Evolutionary conservation across 1,284 basidiomycete species (phyloP).

Genomic region (Anthracocystis setariae): DNA sequence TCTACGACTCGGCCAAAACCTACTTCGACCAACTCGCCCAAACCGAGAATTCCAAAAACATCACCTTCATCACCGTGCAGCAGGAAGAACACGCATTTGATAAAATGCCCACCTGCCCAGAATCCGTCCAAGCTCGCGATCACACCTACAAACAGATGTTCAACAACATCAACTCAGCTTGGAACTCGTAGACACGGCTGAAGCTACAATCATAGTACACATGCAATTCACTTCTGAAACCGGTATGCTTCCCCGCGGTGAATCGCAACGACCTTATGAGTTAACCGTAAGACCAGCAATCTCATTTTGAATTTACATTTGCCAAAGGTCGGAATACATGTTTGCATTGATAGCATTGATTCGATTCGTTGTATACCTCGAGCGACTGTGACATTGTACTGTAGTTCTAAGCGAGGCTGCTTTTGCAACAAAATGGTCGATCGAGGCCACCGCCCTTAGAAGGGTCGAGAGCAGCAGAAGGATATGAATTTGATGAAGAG

Average conservation of each 20-base stretch:
- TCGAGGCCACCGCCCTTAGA: not conserved
- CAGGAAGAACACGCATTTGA: conserved; percentile 61
- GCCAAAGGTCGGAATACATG: too few relatives aligned
- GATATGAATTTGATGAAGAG: not conserved
- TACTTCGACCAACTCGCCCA: conserved; percentile 45
- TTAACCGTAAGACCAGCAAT: too few relatives aligned
- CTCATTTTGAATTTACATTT: too few relatives aligned
- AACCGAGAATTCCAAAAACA: conserved; percentile 26
- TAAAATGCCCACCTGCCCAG: conserved; percentile 42
- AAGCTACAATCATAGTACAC: too few relatives aligned
- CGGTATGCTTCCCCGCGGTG: too few relatives aligned
- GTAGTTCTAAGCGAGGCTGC: not conserved
- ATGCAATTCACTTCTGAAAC: too few relatives aligned
- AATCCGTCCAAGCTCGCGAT: conserved; percentile 32
- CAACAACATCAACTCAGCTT: conserved; percentile 21
- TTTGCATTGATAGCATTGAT: too few relatives aligned
- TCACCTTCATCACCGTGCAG: conserved; percentile 38
- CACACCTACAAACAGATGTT: conserved; percentile 28
- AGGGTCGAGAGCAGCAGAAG: not conserved
- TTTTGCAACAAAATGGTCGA: not conserved
- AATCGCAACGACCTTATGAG: too few relatives aligned
- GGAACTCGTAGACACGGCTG: conserved; percentile 4
- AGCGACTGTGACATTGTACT: too few relatives aligned
- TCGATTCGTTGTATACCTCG: too few relatives aligned
- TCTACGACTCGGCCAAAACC: conserved; percentile 39